Evolutionary conservation across 2,329 filamentous ascomycete genomes (phyloP).

Genomic region (Claviceps sp.): DNA sequence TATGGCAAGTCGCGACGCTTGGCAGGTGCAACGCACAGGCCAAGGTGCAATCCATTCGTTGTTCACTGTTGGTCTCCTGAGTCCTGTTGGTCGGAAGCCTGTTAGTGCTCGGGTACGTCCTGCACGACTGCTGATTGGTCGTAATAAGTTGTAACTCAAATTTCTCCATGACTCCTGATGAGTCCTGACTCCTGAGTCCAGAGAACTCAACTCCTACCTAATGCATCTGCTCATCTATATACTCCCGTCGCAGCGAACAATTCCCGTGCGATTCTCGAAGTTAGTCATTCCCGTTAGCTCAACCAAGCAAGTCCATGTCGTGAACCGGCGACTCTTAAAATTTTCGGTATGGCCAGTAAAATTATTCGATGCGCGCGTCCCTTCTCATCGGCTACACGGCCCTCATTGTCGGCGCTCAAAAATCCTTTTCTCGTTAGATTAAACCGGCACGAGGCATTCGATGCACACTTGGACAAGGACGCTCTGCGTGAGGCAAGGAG

Average conservation of each 20-base stretch:
- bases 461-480: conserved; percentile 34
- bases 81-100: too few species aligned
- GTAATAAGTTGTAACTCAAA: not conserved
- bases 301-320: not conserved
- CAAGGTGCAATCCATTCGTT: not conserved
- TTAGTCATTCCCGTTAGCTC: not conserved
- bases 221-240: not conserved
- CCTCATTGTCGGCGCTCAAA: not conserved
- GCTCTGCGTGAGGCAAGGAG: conserved; percentile 36
- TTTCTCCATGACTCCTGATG: not conserved
- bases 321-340: not conserved
- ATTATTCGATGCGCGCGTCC: not conserved
- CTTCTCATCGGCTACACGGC: not conserved
- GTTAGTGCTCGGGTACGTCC: not conserved
- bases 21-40: not conserved
- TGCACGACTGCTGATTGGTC: not conserved
- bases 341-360: not conserved
- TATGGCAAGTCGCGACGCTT: not conserved
- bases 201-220: too few species aligned
- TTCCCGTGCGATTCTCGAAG: not conserved
- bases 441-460: conserved; percentile 33
- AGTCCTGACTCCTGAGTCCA: not conserved
- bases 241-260: not conserved
- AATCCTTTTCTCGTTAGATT: conserved; percentile 8
- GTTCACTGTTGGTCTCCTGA: too few species aligned